phyloP scores from a whole-genome alignment of 164 flowering plant species.

The Euptelea pleiosperma region DNA sequence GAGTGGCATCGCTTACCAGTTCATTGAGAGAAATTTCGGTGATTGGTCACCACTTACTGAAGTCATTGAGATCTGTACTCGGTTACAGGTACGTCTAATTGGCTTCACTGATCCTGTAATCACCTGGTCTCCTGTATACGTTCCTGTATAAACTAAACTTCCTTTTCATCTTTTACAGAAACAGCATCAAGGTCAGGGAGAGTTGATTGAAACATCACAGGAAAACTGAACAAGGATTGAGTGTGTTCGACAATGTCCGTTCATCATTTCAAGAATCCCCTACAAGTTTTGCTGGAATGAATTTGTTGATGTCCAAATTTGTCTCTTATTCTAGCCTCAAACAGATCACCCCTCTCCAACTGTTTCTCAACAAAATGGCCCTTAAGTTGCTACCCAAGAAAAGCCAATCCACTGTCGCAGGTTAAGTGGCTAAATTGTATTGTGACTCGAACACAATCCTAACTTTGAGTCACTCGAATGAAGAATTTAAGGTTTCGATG shows the following conservation, averaged over 20 bases:
- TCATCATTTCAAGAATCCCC: too few species aligned
- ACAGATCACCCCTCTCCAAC: too few species aligned
- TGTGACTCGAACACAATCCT: too few species aligned
- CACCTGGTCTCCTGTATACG: background rate
- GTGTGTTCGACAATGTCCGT: background rate
- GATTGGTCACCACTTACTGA: conserved; percentile 74
- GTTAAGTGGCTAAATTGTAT: too few species aligned
- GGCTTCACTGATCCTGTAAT: conserved; percentile 9
- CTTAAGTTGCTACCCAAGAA: too few species aligned
- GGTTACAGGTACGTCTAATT: conserved; percentile 44
- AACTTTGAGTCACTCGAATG: background rate
- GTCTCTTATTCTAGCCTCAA: too few species aligned
- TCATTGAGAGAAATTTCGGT: conserved; percentile 78
- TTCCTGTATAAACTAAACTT: too few species aligned
- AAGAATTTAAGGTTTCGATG: background rate
- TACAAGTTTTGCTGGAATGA: too few species aligned
- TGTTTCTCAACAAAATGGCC: too few species aligned
- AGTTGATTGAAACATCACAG: conserved; percentile 10
- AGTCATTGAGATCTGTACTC: conserved; percentile 55
- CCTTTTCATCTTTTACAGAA: conserved; percentile 25
- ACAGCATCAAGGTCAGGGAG: conserved; percentile 20
- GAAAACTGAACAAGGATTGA: conserved; percentile 9
- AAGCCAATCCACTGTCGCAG: too few species aligned
- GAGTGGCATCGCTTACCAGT: conserved; percentile 74
- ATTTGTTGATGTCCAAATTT: too few species aligned